Base-by-base conservation (phyloP, 768 basidiomycete species). In the Suillus fuscotomentosus region DNA sequence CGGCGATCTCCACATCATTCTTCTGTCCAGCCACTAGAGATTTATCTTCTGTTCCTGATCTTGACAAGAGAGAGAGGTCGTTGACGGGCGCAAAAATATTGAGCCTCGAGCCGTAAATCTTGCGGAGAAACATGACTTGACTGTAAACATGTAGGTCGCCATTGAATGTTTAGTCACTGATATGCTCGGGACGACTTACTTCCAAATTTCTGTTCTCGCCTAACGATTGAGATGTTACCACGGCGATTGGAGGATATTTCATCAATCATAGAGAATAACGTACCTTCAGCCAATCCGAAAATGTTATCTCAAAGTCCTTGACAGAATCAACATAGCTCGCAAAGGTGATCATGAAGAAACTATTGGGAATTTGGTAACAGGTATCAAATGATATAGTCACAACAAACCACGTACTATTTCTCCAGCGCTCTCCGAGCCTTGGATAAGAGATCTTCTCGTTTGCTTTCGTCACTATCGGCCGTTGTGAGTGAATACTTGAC, bases 341-440 rank as follows among this genome's bases (percentile, higher is more conserved):
- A 70, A 98, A 99, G 0, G 91, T 92, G 65, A 99, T 91, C 69
- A 95, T 86, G 78, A 98, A 98, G 80, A 97, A 97, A 75, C 92
- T 95, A 63, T 22, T 11, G 50, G 3, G 24, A 20, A 59, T 42
- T 5, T n/a, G 14, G 63, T 38, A 62, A 64, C 13, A 22, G 34
- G 42, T 62, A 53, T 57, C 17, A 61, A 22, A 60, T 34, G 38
- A 13, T 38, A 31, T 60, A 31, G 53, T 53, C 62, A 34, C 31
- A 60, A n/a, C n/a, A 51, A 42, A 17, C 41, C 3, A 76, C 88
- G n/a, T 68, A 93, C 93, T 95, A 96, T 84, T 95, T 94, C 77
- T 96, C 94, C 48, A 96, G 73, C 8, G 92, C 86, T 70, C 88
- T 89, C 11, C 83, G 83, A 22, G 92, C 92, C 72, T 87, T 88